phyloP scores from a whole-genome alignment of 2,329 filamentous ascomycete genomes.

The Madurella mycetomatis region DNA sequence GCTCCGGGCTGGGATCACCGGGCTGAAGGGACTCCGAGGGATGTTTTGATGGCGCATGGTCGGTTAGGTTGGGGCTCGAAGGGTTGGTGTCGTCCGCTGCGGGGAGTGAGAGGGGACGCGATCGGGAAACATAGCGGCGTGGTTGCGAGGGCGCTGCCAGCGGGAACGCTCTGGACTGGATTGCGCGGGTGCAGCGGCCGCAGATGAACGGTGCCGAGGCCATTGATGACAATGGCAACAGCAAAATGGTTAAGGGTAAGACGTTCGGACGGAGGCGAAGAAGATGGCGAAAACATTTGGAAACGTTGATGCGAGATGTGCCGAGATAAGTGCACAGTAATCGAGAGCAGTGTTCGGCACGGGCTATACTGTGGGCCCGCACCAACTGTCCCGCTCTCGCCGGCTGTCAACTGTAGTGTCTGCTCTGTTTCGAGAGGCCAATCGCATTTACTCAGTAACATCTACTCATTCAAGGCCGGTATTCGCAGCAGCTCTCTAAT shows the following conservation, averaged over 20 bases:
- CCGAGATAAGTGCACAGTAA: slow-evolving; percentile 8
- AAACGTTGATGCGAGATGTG: background rate
- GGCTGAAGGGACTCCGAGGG: background rate
- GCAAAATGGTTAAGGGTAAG: background rate
- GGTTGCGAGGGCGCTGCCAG: background rate
- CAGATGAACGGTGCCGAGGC: slow-evolving; percentile 15
- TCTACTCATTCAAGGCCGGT: too few relatives aligned
- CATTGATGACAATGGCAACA: background rate
- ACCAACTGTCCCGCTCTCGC: background rate
- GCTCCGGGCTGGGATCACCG: background rate
- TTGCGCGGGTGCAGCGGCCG: slow-evolving; percentile 12
- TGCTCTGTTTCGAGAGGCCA: too few relatives aligned
- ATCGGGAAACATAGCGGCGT: slow-evolving; percentile 4
- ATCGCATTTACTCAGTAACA: too few relatives aligned
- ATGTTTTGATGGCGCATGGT: background rate
- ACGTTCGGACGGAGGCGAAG: background rate
- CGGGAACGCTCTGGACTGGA: background rate
- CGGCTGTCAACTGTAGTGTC: too few relatives aligned
- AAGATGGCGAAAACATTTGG: background rate
- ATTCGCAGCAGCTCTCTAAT: too few relatives aligned
- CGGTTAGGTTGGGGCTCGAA: background rate
- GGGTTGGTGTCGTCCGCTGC: background rate
- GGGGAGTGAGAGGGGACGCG: background rate
- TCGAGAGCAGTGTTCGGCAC: background rate
- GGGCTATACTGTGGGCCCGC: background rate